Percentiles rank a stretch among this genome's conserved stretches.
Conservation (phyloP, 345 rosid genomes). For the Gossypium herbaceum region DNA sequence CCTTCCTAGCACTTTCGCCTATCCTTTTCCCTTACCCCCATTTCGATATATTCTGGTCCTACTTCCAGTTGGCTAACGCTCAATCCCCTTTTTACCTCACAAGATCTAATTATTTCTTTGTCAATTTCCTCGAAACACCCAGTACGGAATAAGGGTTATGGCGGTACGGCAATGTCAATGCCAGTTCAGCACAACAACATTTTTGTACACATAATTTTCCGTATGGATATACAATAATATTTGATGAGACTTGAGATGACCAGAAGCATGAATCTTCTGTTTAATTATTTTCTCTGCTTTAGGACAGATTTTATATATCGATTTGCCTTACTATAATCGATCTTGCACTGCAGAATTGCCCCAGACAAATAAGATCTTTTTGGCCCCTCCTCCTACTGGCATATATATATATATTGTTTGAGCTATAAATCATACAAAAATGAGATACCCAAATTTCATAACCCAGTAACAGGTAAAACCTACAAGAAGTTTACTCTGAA, state of each 20-base stretch:
- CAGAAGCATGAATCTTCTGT: conserved; percentile 17
- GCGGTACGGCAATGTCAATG: conserved; percentile 15
- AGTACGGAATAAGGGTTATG: conserved; percentile 12
- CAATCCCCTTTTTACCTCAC: neutral
- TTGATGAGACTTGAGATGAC: conserved; percentile 8
- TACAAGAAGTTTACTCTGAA: neutral
- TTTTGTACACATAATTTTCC: neutral
- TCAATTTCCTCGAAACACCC: conserved; percentile 10
- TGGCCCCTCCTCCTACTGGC: neutral
- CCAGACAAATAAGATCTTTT: neutral
- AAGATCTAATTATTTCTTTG: neutral
- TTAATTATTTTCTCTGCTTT: neutral
- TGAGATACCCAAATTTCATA: neutral
- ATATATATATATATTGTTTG: neutral
- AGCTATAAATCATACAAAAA: neutral
- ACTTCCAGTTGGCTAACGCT: conserved; percentile 14
- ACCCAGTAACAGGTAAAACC: neutral
- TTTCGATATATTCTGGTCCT: conserved; percentile 4
- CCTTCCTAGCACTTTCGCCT: conserved; percentile 27
- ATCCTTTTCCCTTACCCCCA: conserved; percentile 7
- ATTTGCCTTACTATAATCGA: neutral
- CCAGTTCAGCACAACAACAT: conserved; percentile 10
- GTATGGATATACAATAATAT: neutral
- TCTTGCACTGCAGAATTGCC: neutral
- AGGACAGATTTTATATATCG: neutral